Conservation (phyloP, 495 filamentous ascomycete genomes). For the Aspergillus steynii region DNA sequence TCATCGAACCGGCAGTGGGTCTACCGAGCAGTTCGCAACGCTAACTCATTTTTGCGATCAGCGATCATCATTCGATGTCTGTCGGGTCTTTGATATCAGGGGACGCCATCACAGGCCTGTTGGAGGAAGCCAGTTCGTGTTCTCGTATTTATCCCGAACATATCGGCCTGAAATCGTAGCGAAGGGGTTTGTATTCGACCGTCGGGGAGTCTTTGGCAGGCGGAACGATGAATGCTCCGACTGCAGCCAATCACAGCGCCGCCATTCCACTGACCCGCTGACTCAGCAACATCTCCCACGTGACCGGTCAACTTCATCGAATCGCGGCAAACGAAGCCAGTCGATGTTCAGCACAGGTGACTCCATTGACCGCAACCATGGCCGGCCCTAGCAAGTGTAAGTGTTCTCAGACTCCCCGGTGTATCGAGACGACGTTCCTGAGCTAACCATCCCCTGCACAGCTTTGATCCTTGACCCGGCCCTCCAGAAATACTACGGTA, state of each 20-base stretch:
- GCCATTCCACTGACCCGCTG: constrained; percentile 2
- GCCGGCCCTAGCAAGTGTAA: constrained; percentile 53
- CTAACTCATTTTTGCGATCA: neutral
- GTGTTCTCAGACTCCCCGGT: constrained; percentile 11
- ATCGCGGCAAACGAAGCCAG: neutral
- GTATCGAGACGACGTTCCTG: neutral
- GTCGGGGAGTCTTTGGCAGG: neutral
- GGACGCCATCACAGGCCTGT: too few species aligned
- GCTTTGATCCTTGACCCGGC: constrained; percentile 74
- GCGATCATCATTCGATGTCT: too few species aligned
- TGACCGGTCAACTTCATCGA: constrained; percentile 19
- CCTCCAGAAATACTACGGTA: constrained; percentile 74
- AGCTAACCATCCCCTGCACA: constrained; percentile 15
- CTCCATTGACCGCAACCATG: constrained; percentile 31
- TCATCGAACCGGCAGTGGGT: neutral
- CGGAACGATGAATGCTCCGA: neutral
- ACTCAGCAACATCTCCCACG: constrained; percentile 15
- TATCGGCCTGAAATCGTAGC: neutral
- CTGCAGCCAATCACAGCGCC: neutral
- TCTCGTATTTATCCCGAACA: neutral
- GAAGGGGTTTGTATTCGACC: neutral
- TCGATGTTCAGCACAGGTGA: constrained; percentile 1
- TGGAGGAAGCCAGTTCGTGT: neutral
- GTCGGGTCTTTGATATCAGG: too few species aligned
- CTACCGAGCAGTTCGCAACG: neutral